Evolutionary conservation across 1,284 basidiomycete species (phyloP), one percentile per base, ranked within the genome.

Genomic region (Leccinum cinnamomeum): DNA sequence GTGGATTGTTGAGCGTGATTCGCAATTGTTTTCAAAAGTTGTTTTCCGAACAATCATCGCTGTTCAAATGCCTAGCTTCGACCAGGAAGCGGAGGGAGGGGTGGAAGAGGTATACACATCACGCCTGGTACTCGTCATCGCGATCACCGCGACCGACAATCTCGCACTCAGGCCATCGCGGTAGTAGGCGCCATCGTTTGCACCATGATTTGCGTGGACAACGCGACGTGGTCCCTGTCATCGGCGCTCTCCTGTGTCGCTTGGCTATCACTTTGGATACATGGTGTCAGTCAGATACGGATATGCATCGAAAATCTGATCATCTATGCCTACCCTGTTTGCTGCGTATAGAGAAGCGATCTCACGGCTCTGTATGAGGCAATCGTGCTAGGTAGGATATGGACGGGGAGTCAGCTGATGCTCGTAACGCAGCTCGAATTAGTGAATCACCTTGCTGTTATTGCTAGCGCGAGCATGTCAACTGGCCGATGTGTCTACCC

Each of bases 311-410:
- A n/a, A 30, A 14, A 10, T 46, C 44, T 46, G 44, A 11, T 18
- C 18, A 18, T 46, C n/a, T 10, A 11, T 5, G 18, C 44, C 3
- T 12, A 67, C 68, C 53, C 53, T 33, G 46, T 16, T 25, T 30
- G 1, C 14, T 35, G 2, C 4, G 12, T 2, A 39, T 35, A 55
- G 16, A 67, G 64, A 55, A 70, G 68, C 12, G 54, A 58, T 18
- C 64, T 68, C 41, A 68, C 68, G 1, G 33, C 66, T 56, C 68
- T 60, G 33, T 51, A 60, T 3, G 68, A 66, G 20, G 66, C 64
- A 35, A 66, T 70, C 1, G 57, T 60, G 25, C 68, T 70, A 16
- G 20, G 12, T 25, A 1, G 14, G 18, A 7, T 23, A 1, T 6
- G 18, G 5, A n/a, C 53, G 18, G 53, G 35, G 37, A 44, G 20